Conservation (phyloP, 2,329 filamentous ascomycete genomes). For the Talaromyces sp. region DNA sequence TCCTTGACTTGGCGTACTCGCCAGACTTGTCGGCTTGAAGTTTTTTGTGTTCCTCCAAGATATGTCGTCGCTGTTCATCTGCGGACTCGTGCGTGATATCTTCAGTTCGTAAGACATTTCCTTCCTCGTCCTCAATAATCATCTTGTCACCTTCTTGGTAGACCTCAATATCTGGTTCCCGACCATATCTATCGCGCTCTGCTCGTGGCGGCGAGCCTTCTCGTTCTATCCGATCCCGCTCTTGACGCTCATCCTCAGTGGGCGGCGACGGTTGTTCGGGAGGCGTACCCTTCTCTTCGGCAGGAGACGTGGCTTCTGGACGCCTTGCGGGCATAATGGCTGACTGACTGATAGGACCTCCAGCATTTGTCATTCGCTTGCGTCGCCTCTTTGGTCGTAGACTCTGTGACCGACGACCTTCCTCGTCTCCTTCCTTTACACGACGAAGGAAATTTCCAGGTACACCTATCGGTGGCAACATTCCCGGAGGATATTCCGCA, state of each 20-base stretch:
- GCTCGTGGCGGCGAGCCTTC: constrained; percentile 40
- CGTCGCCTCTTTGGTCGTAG: constrained; percentile 52
- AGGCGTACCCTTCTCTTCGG: constrained; percentile 5
- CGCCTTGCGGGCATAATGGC: constrained; percentile 70
- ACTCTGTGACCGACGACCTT: constrained; percentile 40
- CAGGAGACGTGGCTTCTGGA: constrained; percentile 27
- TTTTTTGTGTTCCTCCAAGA: constrained; percentile 46
- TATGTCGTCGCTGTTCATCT: constrained; percentile 61
- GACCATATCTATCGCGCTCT: constrained; percentile 32
- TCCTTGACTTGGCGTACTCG: constrained; percentile 47
- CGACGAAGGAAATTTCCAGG: constrained; percentile 77
- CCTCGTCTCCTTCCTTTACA: constrained; percentile 70
- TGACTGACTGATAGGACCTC: constrained; percentile 84
- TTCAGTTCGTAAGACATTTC: constrained; percentile 74
- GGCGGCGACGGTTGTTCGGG: constrained; percentile 20
- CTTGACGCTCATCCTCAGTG: constrained; percentile 22
- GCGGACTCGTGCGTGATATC: constrained; percentile 47
- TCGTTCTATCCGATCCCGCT: constrained; percentile 30
- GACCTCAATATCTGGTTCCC: constrained; percentile 56
- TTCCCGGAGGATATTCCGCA: constrained; percentile 62
- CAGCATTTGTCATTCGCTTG: constrained; percentile 70
- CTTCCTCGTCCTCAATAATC: constrained; percentile 79
- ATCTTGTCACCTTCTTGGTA: constrained; percentile 78
- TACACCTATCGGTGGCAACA: constrained; percentile 67
- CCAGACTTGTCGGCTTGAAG: constrained; percentile 53